Percentiles rank a stretch among this genome's conserved stretches.
Conservation (phyloP, 116 monocot genomes). For the Iris pallida region DNA sequence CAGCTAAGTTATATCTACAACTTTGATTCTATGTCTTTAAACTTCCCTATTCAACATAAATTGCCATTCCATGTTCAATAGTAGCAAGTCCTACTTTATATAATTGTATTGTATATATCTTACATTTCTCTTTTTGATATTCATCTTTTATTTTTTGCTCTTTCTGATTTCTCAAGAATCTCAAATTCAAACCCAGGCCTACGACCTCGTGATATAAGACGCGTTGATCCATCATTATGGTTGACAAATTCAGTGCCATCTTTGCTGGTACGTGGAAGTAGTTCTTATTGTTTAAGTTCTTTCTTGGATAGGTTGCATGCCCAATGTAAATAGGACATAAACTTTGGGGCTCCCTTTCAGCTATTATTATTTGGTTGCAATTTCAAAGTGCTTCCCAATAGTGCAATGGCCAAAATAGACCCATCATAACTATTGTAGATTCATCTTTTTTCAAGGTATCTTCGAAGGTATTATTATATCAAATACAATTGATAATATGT, state of each 20-base stretch:
- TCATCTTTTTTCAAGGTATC: too few species aligned
- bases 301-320: not conserved
- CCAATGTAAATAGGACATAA: not conserved
- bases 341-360: not conserved
- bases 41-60: not conserved
- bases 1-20: not conserved
- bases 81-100: too few species aligned
- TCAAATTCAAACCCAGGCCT: slow-evolving; percentile 51
- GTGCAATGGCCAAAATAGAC: too few species aligned
- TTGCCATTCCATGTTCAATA: not conserved
- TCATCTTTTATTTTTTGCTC: slow-evolving; percentile 1
- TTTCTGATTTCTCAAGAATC: not conserved
- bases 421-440: too few species aligned
- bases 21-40: not conserved
- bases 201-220: slow-evolving; percentile 85
- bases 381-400: too few species aligned
- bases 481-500: too few species aligned
- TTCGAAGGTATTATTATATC: too few species aligned
- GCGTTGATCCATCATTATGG: slow-evolving; percentile 93
- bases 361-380: too few species aligned
- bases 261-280: slow-evolving; percentile 47
- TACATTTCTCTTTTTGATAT: not conserved
- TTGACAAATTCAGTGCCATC: slow-evolving; percentile 89
- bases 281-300: not conserved
- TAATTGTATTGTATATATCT: not conserved